Evolutionary conservation across 208 protist genomes (phyloP).

Genomic region (Novymonas esmeraldas): DNA sequence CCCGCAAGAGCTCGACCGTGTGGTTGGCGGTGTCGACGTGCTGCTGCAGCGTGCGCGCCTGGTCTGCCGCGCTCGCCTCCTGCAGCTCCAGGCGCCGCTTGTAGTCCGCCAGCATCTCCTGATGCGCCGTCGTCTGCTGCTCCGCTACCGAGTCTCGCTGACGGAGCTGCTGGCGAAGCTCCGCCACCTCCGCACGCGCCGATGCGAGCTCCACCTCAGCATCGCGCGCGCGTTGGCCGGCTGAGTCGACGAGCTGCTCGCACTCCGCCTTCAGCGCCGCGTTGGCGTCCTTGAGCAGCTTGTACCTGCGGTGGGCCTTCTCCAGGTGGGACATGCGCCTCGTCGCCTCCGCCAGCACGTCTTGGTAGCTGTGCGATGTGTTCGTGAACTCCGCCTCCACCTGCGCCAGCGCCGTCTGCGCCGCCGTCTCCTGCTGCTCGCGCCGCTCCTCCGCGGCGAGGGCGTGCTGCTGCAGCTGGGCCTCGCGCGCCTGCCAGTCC

Average conservation of each 20-base stretch:
- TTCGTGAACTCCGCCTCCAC: constrained; percentile 76
- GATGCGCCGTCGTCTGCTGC: constrained; percentile 33
- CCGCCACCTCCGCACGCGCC: constrained; percentile 22
- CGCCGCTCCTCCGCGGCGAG: constrained; percentile 35
- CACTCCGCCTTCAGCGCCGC: constrained; percentile 32
- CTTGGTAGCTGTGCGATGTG: constrained; percentile 65
- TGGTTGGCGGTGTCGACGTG: constrained; percentile 61
- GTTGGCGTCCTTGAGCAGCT: constrained; percentile 60
- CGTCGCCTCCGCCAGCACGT: constrained; percentile 69
- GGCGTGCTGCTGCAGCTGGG: constrained; percentile 32
- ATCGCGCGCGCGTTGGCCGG: constrained; percentile 17
- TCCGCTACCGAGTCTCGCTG: constrained; percentile 45
- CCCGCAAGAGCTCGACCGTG: constrained; percentile 52
- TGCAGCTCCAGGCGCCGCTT: constrained; percentile 50
- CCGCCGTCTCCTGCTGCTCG: constrained; percentile 43
- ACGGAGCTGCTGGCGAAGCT: constrained; percentile 44
- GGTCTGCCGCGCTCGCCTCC: constrained; percentile 26
- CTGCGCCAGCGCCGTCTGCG: constrained; percentile 45
- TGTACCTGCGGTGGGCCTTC: constrained; percentile 76
- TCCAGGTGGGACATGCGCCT: constrained; percentile 59
- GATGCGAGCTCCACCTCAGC: constrained; percentile 34
- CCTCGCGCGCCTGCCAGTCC: constrained; percentile 30
- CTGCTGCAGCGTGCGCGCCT: constrained; percentile 38
- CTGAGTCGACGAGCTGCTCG: constrained; percentile 19
- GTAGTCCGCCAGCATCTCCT: constrained; percentile 41